Evolutionary conservation across 2,329 filamentous ascomycete species (phyloP).

Genomic region (Alternaria hordeiaustralica): DNA sequence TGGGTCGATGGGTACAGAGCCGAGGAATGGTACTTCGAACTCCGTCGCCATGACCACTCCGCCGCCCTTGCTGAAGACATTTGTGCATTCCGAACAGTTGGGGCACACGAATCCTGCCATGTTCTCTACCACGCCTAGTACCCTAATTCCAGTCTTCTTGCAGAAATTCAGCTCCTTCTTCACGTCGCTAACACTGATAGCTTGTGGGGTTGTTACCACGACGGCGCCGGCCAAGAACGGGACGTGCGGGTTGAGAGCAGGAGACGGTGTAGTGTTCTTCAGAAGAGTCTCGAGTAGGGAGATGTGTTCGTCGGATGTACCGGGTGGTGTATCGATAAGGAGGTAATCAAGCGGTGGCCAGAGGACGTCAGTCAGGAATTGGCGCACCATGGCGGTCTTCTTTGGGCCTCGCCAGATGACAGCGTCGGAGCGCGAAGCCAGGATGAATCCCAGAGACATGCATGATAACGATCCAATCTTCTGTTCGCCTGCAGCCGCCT

Average conservation of each 20-base stretch:
- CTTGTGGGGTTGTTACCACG: slow-evolving; percentile 94
- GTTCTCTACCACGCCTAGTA: slow-evolving; percentile 93
- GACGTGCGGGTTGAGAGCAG: slow-evolving; percentile 7
- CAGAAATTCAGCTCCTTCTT: slow-evolving; percentile 96
- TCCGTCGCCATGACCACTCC: slow-evolving; percentile 88
- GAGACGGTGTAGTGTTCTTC: slow-evolving; percentile 35
- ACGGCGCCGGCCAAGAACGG: slow-evolving; percentile 77
- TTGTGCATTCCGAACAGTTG: slow-evolving; percentile 80
- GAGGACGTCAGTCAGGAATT: slow-evolving; percentile 89
- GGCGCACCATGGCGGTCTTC: slow-evolving; percentile 98
- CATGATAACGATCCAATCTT: slow-evolving; percentile 72
- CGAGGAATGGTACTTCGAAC: slow-evolving; percentile 82
- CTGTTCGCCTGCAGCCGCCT: slow-evolving; percentile 10
- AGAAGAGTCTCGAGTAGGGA: slow-evolving; percentile 85
- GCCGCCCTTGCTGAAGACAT: slow-evolving; percentile 91
- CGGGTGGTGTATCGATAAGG: slow-evolving; percentile 93
- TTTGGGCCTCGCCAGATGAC: slow-evolving; percentile 98
- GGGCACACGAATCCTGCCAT: slow-evolving; percentile 92
- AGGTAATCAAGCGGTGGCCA: slow-evolving; percentile 90
- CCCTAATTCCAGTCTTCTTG: slow-evolving; percentile 76
- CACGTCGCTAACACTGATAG: slow-evolving; percentile 90
- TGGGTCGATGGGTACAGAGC: slow-evolving; percentile 88
- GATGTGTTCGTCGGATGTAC: slow-evolving; percentile 96
- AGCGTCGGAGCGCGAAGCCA: slow-evolving; percentile 82
- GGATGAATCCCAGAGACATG: slow-evolving; percentile 92